Base-by-base conservation (phyloP, 495 filamentous ascomycete species). In the Lichina pygmaea region DNA sequence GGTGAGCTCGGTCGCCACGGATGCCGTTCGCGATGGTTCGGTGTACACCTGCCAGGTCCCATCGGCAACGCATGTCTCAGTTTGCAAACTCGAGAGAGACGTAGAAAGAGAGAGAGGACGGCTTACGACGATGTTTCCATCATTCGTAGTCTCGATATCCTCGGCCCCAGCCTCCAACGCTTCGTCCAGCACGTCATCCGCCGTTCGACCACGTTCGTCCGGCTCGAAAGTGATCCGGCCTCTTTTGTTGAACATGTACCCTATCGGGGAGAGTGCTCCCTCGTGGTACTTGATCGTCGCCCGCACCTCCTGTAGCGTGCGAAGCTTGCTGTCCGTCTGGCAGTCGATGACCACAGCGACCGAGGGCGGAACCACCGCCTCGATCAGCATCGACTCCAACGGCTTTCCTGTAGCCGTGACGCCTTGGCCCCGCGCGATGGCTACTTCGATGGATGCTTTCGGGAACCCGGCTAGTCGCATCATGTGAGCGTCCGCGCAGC, bases 381-480 rank as follows among this genome's bases (percentile, higher is more conserved):
- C 89, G 46, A 93, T 64, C 0, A 71, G 79, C 12, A 93, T 48
- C 34, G 60, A 61, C 54, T 95, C 86, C 6, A 95, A 68, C 6
- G 68, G 64, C 33, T 67, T 68, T 34, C 89, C 86, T 2, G 65
- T 67, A 0, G 72, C 54, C 30, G 83, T 81, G 33, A 73, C 64
- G 12, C 91, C 91, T 55, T 93, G 85, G 7, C 89, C 91, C 24
- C 84, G 72, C 10, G 79, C 75, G 49, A 95, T 77, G 45, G 89
- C 83, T 11, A 63, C 64, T 53, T 93, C 83, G 49, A 95, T 93
- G 2, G 65, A 62, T 31, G 71, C 67, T 57, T 94, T 94, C 11
- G 86, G 81, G 41, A 93, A 72, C 44, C 77, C 77, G 49, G 71
- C 76, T 70, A 42, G 45, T 42, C 16, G 6, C 50, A 50, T 49